Conservation (phyloP, 2,329 filamentous ascomycete species). For the Microdochium bolleyi region DNA sequence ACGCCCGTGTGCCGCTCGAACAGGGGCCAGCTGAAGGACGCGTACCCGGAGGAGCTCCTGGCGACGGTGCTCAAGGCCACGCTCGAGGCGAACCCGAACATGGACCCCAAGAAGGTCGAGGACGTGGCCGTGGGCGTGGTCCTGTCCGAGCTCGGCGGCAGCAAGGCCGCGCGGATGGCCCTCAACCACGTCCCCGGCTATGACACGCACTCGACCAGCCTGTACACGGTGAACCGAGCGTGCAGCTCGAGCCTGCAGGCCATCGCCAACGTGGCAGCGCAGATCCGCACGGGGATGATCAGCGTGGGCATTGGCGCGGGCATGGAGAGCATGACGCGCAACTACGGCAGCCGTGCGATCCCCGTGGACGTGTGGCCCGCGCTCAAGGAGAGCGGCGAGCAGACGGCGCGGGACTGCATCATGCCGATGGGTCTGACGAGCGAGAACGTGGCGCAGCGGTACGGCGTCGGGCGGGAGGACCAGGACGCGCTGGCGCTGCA, state of each 20-base stretch:
- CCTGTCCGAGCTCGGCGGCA: constrained; percentile 81
- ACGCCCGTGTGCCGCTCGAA: constrained; percentile 80
- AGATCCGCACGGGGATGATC: constrained; percentile 68
- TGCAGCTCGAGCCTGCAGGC: constrained; percentile 74
- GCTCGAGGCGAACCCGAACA: constrained; percentile 61
- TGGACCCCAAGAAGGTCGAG: constrained; percentile 62
- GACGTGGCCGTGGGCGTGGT: constrained; percentile 86
- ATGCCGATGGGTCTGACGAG: constrained; percentile 91
- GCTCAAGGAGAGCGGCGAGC: constrained; percentile 52
- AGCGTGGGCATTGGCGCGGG: constrained; percentile 73
- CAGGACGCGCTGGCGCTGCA: constrained; percentile 77
- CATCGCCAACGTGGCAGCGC: constrained; percentile 65
- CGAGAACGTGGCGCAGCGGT: constrained; percentile 78
- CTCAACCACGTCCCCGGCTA: constrained; percentile 71
- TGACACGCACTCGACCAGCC: constrained; percentile 54
- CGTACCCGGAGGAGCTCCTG: constrained; percentile 86
- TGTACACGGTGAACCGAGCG: constrained; percentile 85
- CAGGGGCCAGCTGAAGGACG: constrained; percentile 77
- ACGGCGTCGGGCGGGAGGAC: constrained; percentile 63
- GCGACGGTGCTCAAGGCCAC: constrained; percentile 59
- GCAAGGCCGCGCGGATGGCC: constrained; percentile 86
- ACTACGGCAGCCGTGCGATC: constrained; percentile 81
- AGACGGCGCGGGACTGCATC: constrained; percentile 76
- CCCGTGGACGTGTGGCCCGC: constrained; percentile 74
- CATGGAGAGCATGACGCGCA: constrained; percentile 94